Evolutionary conservation across 2,329 filamentous ascomycete species (phyloP).

Genomic region (Xylariaceae sp.): DNA sequence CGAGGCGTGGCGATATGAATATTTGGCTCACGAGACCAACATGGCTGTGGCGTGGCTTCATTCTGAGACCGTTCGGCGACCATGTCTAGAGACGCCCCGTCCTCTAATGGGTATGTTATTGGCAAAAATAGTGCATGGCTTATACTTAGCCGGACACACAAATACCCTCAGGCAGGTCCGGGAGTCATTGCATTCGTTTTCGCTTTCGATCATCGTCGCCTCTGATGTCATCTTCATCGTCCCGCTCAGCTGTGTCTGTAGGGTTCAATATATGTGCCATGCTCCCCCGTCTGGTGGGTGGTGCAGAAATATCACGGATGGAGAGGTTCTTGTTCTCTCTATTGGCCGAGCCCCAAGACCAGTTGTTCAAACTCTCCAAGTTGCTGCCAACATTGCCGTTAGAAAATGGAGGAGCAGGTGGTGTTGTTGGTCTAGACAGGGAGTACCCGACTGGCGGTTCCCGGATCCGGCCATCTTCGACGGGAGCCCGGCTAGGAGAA

Average conservation of each 20-base stretch:
- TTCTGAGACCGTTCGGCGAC: too few relatives aligned
- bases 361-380: conserved; percentile 46
- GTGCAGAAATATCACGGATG: conserved; percentile 54
- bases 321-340: conserved; percentile 50
- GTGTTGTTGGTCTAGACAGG: conserved; percentile 53
- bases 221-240: conserved; percentile 54
- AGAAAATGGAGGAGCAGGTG: conserved; percentile 49
- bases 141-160: background rate
- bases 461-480: conserved; percentile 54
- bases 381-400: conserved; percentile 49
- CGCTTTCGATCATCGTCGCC: conserved; percentile 61
- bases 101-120: too few relatives aligned
- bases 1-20: too few relatives aligned
- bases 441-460: conserved; percentile 58
- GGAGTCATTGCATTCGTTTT: conserved; percentile 52
- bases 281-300: conserved; percentile 56
- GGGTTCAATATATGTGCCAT: conserved; percentile 65
- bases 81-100: too few relatives aligned
- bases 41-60: too few relatives aligned
- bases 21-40: too few relatives aligned
- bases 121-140: too few relatives aligned
- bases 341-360: conserved; percentile 55
- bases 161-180: background rate
- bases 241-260: conserved; percentile 53
- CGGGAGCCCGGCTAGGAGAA: conserved; percentile 48